Evolutionary conservation across 306 rosid genomes (phyloP), one percentile per base, ranked within the genome.

Genomic region (Malus sieversii): DNA sequence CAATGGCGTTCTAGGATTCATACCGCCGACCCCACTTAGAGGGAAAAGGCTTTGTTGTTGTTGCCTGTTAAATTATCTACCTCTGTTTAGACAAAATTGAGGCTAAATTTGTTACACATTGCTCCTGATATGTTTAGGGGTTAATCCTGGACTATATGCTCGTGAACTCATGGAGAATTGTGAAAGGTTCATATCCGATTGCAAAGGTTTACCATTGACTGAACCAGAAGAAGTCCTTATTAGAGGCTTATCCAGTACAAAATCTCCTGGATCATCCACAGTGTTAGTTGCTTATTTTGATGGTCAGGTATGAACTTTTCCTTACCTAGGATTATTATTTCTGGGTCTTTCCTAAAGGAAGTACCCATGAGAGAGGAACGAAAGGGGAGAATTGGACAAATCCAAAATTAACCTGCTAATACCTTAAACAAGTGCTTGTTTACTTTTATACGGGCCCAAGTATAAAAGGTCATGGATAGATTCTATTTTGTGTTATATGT

Each of bases 141-240:
- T 57, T 75, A 88, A 70, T 66, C 70, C 80, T 38, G 93, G 89
- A 81, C 48, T 4, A 5, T 88, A 82, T 86, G 73, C 84, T 66
- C 86, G 46, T 60, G 93, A 92, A 69, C 84, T 90, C 78, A 84
- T 92, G 88, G 87, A 82, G 79, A 88, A 83, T 55, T 87, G 93
- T 77, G 83, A 77, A 85, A 79, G 73, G 80, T 70, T 84, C 25
- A 67, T 90, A 66, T 83, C 85, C 58, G 80, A 82, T 73, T 19
- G 51, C 65, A 79, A 82, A 73, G 81, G 77, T 58, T 73, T n/a
- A 77, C 78, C 84, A 44, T 27, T 77, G 18, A 75, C 68, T 48
- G 81, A 80, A 74, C 97, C 91, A 72, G 85, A 40, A 18, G 91
- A 90, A 73, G 84, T 90, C 76, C 80, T 92, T 74, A 52, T 66